Evolutionary conservation across 768 basidiomycete genomes (phyloP).

Genomic region (Clavaria fumosa): DNA sequence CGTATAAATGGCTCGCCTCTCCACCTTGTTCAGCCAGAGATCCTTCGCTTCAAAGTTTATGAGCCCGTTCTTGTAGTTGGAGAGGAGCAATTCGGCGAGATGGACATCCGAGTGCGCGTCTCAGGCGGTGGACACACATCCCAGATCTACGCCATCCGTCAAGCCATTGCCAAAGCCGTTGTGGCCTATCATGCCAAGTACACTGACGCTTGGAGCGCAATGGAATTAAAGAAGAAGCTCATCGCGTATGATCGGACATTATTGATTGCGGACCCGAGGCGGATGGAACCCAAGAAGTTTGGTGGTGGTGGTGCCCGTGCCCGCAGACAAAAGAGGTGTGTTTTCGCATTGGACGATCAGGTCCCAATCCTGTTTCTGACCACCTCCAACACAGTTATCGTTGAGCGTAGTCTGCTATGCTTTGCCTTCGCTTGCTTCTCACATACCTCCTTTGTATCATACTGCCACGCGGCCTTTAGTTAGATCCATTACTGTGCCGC

Average conservation of each 20-base stretch:
- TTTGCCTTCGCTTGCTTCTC: neutral
- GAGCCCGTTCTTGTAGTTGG: constrained; percentile 92
- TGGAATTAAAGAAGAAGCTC: constrained; percentile 97
- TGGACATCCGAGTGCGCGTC: constrained; percentile 96
- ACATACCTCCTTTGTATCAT: too few species aligned
- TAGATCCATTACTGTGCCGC: too few species aligned
- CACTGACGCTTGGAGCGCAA: constrained; percentile 90
- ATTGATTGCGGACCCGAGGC: constrained; percentile 85
- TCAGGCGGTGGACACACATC: constrained; percentile 99
- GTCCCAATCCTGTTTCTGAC: constrained; percentile 7
- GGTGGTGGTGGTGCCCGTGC: constrained; percentile 97
- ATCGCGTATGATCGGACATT: constrained; percentile 89
- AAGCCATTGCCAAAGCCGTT: constrained; percentile 95
- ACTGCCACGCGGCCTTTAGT: too few species aligned
- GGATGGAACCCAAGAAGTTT: constrained; percentile 99
- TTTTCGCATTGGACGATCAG: constrained; percentile 5
- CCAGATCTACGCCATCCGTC: constrained; percentile 96
- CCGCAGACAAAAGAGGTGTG: constrained; percentile 91
- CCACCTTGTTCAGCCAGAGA: constrained; percentile 86
- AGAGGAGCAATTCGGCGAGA: constrained; percentile 68
- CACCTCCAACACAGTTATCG: constrained; percentile 49
- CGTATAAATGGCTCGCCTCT: constrained; percentile 96
- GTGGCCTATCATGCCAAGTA: constrained; percentile 99
- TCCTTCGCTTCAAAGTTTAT: constrained; percentile 96
- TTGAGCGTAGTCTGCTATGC: constrained; percentile 23